Conservation (phyloP, 805 yeast species). For the Dipodascus geniculatus region DNA sequence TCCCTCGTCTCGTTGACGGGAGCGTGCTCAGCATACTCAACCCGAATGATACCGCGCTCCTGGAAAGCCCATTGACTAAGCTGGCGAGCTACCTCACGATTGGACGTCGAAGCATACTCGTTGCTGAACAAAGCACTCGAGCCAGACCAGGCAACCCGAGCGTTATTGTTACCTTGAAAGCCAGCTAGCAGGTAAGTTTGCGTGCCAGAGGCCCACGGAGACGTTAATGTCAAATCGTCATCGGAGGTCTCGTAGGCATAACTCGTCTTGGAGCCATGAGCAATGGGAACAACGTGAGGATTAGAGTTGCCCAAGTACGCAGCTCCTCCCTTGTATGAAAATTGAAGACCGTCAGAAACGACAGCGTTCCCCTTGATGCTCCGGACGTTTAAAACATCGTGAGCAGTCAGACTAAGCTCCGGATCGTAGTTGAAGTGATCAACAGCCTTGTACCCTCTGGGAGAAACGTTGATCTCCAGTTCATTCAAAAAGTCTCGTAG, state of each 20-base stretch:
- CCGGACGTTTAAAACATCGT: constrained; percentile 18
- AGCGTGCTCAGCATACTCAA: constrained; percentile 41
- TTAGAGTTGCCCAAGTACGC: constrained; percentile 63
- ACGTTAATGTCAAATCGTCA: constrained; percentile 25
- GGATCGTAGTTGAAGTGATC: constrained; percentile 48
- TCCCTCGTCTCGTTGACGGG: constrained; percentile 21
- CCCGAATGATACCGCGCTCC: constrained; percentile 49
- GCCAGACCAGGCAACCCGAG: constrained; percentile 79
- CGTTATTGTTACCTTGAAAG: constrained; percentile 67
- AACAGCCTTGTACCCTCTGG: constrained; percentile 49
- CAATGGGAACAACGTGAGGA: constrained; percentile 51
- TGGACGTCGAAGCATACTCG: constrained; percentile 18
- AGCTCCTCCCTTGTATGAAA: constrained; percentile 40
- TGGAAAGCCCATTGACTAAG: constrained; percentile 65
- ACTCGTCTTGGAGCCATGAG: constrained; percentile 55
- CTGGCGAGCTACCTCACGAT: constrained; percentile 33
- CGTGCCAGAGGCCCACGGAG: constrained; percentile 67
- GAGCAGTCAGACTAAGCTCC: constrained; percentile 13
- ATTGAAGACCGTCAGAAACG: constrained; percentile 7
- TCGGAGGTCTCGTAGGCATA: constrained; percentile 40
- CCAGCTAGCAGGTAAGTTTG: constrained; percentile 69
- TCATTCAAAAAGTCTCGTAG: constrained; percentile 59
- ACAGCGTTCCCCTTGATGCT: constrained; percentile 10
- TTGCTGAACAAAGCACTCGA: constrained; percentile 41
- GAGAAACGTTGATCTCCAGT: constrained; percentile 75